Conservation (phyloP, 495 filamentous ascomycete genomes). For the Penicillium atrosanguineum region DNA sequence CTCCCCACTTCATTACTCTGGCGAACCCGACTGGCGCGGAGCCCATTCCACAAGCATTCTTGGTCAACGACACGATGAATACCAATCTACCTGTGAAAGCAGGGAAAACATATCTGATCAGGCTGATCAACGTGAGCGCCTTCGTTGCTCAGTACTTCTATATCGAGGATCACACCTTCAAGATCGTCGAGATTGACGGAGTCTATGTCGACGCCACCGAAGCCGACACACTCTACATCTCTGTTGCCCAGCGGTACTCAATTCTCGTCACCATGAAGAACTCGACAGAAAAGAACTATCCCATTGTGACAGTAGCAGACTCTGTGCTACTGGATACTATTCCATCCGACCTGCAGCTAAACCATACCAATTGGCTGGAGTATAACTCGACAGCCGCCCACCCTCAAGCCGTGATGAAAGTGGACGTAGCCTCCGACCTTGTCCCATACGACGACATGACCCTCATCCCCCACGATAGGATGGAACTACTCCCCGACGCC, state of each 20-base stretch:
- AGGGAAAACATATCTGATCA: slow-evolving; percentile 77
- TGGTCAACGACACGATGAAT: slow-evolving; percentile 58
- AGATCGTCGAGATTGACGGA: slow-evolving; percentile 55
- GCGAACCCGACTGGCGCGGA: slow-evolving; percentile 55
- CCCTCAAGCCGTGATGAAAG: slow-evolving; percentile 46
- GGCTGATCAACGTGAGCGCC: slow-evolving; percentile 71
- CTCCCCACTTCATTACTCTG: slow-evolving; percentile 43
- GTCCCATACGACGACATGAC: slow-evolving; percentile 51
- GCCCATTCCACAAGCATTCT: slow-evolving; percentile 48
- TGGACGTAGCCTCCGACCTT: slow-evolving; percentile 43
- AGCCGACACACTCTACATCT: slow-evolving; percentile 61
- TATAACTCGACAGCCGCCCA: slow-evolving; percentile 60
- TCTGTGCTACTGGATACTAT: slow-evolving; percentile 32
- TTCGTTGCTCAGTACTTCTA: slow-evolving; percentile 77
- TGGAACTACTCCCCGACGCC: slow-evolving; percentile 35
- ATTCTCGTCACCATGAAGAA: slow-evolving; percentile 67
- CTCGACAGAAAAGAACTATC: slow-evolving; percentile 61
- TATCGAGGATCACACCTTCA: slow-evolving; percentile 68
- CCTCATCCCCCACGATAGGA: slow-evolving; percentile 49
- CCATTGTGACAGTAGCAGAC: slow-evolving; percentile 51
- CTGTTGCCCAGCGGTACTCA: slow-evolving; percentile 69
- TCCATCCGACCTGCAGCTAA: slow-evolving; percentile 49
- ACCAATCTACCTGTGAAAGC: slow-evolving; percentile 59
- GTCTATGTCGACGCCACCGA: slow-evolving; percentile 54
- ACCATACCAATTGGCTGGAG: slow-evolving; percentile 75